These are phyloP conservation scores for Dioszegia aurantiaca DNA, from an alignment of 768 basidiomycete genomes.

Conservation along the genomic window DNA sequence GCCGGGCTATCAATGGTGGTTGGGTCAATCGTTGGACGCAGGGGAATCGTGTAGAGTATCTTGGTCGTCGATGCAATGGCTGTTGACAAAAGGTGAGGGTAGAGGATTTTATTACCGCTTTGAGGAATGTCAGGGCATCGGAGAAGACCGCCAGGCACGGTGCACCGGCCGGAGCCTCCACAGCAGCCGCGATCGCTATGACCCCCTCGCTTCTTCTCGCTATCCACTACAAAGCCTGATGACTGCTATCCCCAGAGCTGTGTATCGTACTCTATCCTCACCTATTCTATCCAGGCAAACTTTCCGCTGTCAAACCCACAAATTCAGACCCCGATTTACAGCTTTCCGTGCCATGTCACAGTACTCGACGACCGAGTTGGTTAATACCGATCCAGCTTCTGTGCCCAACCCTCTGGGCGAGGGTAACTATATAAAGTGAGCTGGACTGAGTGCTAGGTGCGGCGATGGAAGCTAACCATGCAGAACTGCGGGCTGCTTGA, in stretches of 20 bases:
- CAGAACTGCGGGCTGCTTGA: slow-evolving; percentile 50
- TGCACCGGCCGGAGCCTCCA: no score
- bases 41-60: no score
- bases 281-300: neutral
- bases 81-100: no score
- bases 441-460: neutral
- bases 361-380: slow-evolving; percentile 9
- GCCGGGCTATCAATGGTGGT: no score
- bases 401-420: slow-evolving; percentile 65
- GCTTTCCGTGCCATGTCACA: neutral
- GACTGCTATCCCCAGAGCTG: neutral
- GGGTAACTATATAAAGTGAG: slow-evolving; percentile 62
- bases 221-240: no score
- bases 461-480: neutral
- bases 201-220: no score
- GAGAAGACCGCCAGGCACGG: no score
- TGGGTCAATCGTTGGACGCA: no score
- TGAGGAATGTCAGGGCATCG: no score
- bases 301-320: neutral
- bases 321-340: neutral
- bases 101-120: no score
- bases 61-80: neutral
- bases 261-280: neutral
- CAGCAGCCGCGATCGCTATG: no score
- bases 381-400: slow-evolving; percentile 29